These are phyloP conservation scores for Zygosaccharomyces kombuchaensis DNA, from an alignment of 805 yeast genomes.

Conservation along the genomic window DNA sequence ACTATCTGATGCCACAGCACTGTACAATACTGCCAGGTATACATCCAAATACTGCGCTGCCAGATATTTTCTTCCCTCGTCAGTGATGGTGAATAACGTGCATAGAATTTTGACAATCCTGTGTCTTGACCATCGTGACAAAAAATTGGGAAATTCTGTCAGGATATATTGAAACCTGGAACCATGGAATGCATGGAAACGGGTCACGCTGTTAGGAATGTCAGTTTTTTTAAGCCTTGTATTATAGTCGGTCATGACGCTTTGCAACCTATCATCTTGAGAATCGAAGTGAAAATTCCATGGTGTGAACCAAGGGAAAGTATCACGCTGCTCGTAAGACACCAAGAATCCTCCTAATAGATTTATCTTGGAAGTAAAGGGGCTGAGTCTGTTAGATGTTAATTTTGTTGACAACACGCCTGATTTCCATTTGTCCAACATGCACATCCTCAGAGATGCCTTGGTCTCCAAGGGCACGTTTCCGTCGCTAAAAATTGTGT, in stretches of 20 bases:
- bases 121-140: slow-evolving; percentile 20
- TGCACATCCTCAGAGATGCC: slow-evolving; percentile 21
- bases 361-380: slow-evolving; percentile 21
- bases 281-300: slow-evolving; percentile 23
- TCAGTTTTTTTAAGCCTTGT: slow-evolving; percentile 18
- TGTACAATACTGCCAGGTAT: slow-evolving; percentile 51
- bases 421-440: slow-evolving; percentile 25
- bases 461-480: slow-evolving; percentile 8
- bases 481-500: slow-evolving; percentile 13
- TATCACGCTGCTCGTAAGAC: slow-evolving; percentile 23
- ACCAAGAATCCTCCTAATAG: slow-evolving; percentile 30
- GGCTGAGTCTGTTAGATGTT: slow-evolving; percentile 9
- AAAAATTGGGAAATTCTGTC: slow-evolving; percentile 18
- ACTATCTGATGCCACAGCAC: slow-evolving; percentile 26
- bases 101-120: slow-evolving; percentile 23
- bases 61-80: slow-evolving; percentile 53
- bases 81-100: slow-evolving; percentile 25
- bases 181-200: slow-evolving; percentile 35
- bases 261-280: slow-evolving; percentile 12
- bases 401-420: slow-evolving; percentile 16
- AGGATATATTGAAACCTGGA: slow-evolving; percentile 41
- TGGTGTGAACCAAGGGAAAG: slow-evolving; percentile 27
- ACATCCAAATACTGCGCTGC: slow-evolving; percentile 69
- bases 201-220: slow-evolving; percentile 10
- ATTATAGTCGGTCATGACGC: slow-evolving; percentile 24